Percentiles rank a stretch among this genome's conserved stretches.
phyloP scores from a whole-genome alignment of 139 green algal species.

The Picochlorum sp. region DNA sequence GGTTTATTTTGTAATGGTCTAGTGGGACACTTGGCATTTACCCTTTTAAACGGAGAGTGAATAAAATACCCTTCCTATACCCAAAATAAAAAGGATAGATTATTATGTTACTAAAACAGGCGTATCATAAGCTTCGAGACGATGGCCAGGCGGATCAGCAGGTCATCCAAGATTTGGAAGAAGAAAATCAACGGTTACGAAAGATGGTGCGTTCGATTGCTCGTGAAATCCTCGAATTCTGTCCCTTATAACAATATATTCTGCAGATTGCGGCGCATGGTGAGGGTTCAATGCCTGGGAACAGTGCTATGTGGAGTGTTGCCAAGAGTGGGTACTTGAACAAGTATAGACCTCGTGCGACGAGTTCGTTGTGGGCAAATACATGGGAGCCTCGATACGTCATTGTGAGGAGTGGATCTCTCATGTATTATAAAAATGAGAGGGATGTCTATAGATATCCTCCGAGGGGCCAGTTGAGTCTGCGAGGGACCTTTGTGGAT shows the following conservation, averaged over 20 bases:
- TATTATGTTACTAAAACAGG: no score
- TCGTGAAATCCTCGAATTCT: no score
- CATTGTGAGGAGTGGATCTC: constrained; percentile 26
- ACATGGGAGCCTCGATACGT: constrained; percentile 45
- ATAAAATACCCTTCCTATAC: no score
- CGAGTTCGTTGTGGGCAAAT: constrained; percentile 20
- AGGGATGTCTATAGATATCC: constrained; percentile 26
- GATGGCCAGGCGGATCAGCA: not conserved
- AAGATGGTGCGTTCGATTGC: constrained; percentile 13
- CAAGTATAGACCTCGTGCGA: constrained; percentile 39
- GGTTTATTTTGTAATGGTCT: no score
- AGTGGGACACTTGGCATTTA: no score
- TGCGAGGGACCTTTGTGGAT: constrained; percentile 34
- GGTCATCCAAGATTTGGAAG: constrained; percentile 5
- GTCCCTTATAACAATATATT: no score
- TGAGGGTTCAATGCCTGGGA: constrained; percentile 11
- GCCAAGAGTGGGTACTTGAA: constrained; percentile 38
- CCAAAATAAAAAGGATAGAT: no score
- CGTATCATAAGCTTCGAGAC: no score
- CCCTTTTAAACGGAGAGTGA: no score
- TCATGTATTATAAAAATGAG: constrained; percentile 46
- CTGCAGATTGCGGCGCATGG: not conserved
- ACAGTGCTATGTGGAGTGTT: constrained; percentile 8
- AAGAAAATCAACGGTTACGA: constrained; percentile 25
- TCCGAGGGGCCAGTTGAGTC: constrained; percentile 36